These are phyloP conservation scores for Penicillium expansum DNA, from an alignment of 2,329 filamentous ascomycete genomes.

Conservation along the genomic window DNA sequence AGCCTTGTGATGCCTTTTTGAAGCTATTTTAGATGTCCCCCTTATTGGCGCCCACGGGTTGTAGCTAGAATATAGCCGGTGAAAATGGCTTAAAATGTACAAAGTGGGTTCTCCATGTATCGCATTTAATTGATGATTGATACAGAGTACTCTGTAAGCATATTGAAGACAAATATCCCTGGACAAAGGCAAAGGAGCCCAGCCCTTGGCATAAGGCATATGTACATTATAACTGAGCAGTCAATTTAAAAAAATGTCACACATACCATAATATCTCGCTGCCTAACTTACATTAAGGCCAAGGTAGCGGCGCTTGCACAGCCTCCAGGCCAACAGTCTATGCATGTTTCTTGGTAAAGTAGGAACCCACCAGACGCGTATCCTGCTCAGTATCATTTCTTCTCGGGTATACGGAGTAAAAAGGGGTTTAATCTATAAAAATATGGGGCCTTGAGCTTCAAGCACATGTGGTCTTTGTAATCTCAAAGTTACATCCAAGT, in stretches of 20 bases:
- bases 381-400: not conserved
- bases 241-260: not conserved
- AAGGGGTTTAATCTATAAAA: not conserved
- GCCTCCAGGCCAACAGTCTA: not conserved
- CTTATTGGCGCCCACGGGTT: not conserved
- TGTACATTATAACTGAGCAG: not conserved
- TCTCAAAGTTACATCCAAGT: not conserved
- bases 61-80: not conserved
- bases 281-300: not conserved
- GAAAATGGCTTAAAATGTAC: not conserved
- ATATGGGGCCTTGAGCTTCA: not conserved
- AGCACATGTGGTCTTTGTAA: not conserved
- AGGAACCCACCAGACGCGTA: not conserved
- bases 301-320: constrained; percentile 1
- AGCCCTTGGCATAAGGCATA: constrained; percentile 2
- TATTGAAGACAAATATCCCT: not conserved
- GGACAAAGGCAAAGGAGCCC: not conserved
- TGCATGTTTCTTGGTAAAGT: not conserved
- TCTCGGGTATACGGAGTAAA: not conserved
- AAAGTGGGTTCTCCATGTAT: not conserved
- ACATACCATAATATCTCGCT: not conserved
- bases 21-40: too few species aligned
- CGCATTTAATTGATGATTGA: not conserved
- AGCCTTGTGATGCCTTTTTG: not conserved
- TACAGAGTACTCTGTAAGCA: not conserved